Evolutionary conservation across 83 land plant species (phyloP), one percentile per base, ranked within the genome.

Genomic region (Larix sibirica): DNA sequence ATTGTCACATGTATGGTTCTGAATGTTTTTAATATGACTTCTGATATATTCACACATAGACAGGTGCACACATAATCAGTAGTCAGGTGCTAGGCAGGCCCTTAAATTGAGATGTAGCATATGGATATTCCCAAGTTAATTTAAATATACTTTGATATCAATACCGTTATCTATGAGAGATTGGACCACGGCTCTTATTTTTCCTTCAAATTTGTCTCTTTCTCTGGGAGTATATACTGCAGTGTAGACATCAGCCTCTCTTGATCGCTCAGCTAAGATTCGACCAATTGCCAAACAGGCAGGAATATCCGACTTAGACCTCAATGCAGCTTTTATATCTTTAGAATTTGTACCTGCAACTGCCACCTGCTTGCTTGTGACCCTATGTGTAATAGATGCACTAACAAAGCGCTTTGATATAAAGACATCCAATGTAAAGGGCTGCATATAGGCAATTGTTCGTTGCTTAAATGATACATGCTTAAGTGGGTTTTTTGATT

Each of bases 241-340:
- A 58, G 96, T 92, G 69, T 90, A 95, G 4, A 91, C 95, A 85
- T 95, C 98, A 9, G 98, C 96, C 84, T 95, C 98, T 80, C 89
- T 90, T n/a, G 93, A 91, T 81, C 98, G 82, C 24, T 88, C 90
- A 14, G 98, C 94, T 62, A 95, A 86, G 54, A 92, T 86, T 56
- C 87, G 83, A 21, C 98, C 98, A 7, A 95, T 81, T 6, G 94
- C 89, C 80, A 90, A 84, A 73, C 96, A 93, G 3, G 98, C 98
- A 56, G 94, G 90, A 36, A 93, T 90, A 62, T 95, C 98, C n/a
- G 81, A 86, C 31, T 91, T 85, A 5, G 96, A 95, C 50, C 86
- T 77, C 33, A 93, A 86, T 0, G 67, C 84, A 1, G 93, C 90
- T 65, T 94, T 94, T 16, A 95, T 92, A 68, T 95, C 96, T 78